Base-by-base conservation (phyloP, 345 rosid genomes). In the Populus pruinosa region DNA sequence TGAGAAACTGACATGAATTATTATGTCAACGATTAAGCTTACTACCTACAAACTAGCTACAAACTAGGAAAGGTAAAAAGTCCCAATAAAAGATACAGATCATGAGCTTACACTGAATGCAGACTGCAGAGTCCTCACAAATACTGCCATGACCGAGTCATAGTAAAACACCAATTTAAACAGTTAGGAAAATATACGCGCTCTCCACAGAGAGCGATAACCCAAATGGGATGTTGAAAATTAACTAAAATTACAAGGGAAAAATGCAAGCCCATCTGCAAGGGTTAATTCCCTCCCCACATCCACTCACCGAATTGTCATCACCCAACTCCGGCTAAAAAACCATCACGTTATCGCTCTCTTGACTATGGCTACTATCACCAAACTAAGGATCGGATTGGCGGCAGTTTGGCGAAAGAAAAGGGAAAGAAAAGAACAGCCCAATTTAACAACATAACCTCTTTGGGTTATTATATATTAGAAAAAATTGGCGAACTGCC, bases 21-120 rank as follows among this genome's bases (percentile, higher is more conserved):
- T 20, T 21, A 43, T 11, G 25, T 55, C 61, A 55, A 5, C 23
- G 61, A 9, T 21, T 20, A 55, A 8, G 61, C 61, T 55, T 20
- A n/a, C 61, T 2, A 20, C 23, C 20, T 55, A 20, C 61, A 55
- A 53, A 53, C 59, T n/a, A 20, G n/a, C 59, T 18, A 50, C n/a
- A 69, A 74, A 31, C 61, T 27, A 27, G 14, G 23, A 18, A n/a
- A 31, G 39, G 56, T 31, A 20, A 68, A 25, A 13, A 68, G 36
- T 27, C 71, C 41, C 33, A 72, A 53, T 36, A 56, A 47, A 35
- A 68, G 36, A 14, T 67, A 78, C 29, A 78, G 70, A 10, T 14
- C 71, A 77, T 35, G 43, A 79, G 38, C 61, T 72, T 77, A 73
- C 76, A 75, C 38, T 64, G 53, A 75, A 55, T 44, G 68, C 65